These are phyloP conservation scores for Linum lewisii DNA, from an alignment of 345 rosid species.

Conservation along the genomic window DNA sequence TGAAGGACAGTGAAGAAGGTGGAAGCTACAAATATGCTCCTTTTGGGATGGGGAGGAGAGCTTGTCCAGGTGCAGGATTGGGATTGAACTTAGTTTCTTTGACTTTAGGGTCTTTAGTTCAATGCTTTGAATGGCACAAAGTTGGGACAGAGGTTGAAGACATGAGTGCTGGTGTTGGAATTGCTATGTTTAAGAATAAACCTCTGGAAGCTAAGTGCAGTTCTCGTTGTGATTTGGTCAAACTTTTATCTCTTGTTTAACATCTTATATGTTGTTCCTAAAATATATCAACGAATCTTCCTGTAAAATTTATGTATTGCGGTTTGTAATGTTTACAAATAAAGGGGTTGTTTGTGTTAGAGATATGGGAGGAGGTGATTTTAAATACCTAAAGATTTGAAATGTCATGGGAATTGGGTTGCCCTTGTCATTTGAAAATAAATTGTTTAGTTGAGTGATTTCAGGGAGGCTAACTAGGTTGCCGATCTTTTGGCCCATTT, in stretches of 20 bases:
- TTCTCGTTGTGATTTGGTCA: slow-evolving; percentile 15
- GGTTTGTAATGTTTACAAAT: no score
- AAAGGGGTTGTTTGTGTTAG: no score
- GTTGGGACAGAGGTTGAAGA: slow-evolving; percentile 27
- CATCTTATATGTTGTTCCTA: no score
- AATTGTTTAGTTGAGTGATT: no score
- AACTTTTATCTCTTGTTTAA: not conserved
- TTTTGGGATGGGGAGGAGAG: slow-evolving; percentile 60
- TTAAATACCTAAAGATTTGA: no score
- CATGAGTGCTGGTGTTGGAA: slow-evolving; percentile 24
- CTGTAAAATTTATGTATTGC: no score
- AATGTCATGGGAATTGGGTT: no score
- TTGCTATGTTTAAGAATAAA: slow-evolving; percentile 26
- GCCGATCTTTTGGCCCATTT: no score
- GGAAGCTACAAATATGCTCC: slow-evolving; percentile 36
- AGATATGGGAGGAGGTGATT: no score
- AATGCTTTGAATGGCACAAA: slow-evolving; percentile 53
- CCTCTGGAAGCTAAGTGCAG: slow-evolving; percentile 35
- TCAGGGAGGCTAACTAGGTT: no score
- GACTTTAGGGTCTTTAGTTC: slow-evolving; percentile 39
- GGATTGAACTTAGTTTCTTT: slow-evolving; percentile 33
- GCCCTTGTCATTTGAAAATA: no score
- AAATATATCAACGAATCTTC: no score
- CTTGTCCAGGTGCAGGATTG: slow-evolving; percentile 52
- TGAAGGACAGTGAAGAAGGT: slow-evolving; percentile 7